Percentiles rank a stretch among this genome's conserved stretches.
Conservation (phyloP, 2,329 filamentous ascomycete species). For the Orbilia blumenaviensis region DNA sequence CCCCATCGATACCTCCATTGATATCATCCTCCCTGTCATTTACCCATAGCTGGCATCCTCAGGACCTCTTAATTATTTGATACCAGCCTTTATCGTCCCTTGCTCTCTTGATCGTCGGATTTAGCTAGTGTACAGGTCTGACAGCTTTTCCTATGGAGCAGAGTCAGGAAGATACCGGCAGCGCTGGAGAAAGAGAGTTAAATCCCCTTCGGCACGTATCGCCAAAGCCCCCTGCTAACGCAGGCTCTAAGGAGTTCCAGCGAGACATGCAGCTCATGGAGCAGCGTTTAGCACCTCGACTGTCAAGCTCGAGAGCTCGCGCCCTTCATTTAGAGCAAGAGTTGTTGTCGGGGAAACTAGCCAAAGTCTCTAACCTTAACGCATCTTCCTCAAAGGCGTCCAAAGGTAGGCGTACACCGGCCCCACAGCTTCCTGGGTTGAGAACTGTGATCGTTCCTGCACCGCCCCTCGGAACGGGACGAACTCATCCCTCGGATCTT, state of each 20-base stretch:
- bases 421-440: neutral
- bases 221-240: slow-evolving; percentile 25
- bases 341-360: neutral
- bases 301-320: slow-evolving; percentile 24
- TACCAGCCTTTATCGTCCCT: neutral
- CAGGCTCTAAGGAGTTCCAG: slow-evolving; percentile 15
- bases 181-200: slow-evolving; percentile 5
- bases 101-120: neutral
- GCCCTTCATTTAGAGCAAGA: slow-evolving; percentile 23
- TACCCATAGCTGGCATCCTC: neutral
- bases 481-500: neutral
- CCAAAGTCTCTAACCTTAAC: neutral
- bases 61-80: neutral
- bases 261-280: slow-evolving; percentile 9
- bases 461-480: neutral
- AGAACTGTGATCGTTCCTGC: neutral
- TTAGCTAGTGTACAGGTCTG: neutral
- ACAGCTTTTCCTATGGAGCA: neutral
- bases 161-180: neutral
- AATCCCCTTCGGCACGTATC: slow-evolving; percentile 33
- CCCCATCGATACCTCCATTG: neutral
- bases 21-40: neutral
- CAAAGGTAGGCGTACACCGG: neutral
- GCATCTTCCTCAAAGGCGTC: neutral
- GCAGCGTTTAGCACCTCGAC: slow-evolving; percentile 19